Evolutionary conservation across 2,329 filamentous ascomycete species (phyloP).

Genomic region (Hawksworthiomyces lignivorus): DNA sequence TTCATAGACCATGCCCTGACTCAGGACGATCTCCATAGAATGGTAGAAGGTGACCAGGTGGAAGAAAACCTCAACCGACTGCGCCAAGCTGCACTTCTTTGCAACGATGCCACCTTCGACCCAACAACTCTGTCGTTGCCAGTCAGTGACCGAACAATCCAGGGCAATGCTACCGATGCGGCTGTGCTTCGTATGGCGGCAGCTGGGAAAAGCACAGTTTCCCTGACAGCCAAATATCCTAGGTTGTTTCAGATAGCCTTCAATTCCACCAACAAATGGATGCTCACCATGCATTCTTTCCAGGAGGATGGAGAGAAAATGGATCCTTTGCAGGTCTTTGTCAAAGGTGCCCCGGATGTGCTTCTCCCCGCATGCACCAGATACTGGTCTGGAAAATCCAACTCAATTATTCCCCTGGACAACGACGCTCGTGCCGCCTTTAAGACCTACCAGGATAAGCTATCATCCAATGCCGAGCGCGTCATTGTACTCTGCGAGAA

Average conservation of each 20-base stretch:
- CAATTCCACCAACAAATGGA: slow-evolving; percentile 44
- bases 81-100: slow-evolving; percentile 26
- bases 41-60: slow-evolving; percentile 10
- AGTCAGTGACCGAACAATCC: slow-evolving; percentile 25
- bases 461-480: slow-evolving; percentile 34
- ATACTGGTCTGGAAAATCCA: slow-evolving; percentile 24
- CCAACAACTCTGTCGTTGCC: slow-evolving; percentile 28
- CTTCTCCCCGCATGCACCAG: slow-evolving; percentile 29
- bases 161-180: slow-evolving; percentile 36
- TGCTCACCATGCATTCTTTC: slow-evolving; percentile 28
- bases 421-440: slow-evolving; percentile 22
- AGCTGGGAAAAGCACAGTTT: slow-evolving; percentile 10
- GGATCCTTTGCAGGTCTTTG: slow-evolving; percentile 39
- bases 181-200: slow-evolving; percentile 34
- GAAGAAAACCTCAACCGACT: slow-evolving; percentile 17
- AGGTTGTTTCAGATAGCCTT: slow-evolving; percentile 36
- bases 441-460: slow-evolving; percentile 29
- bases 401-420: not conserved
- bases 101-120: slow-evolving; percentile 37
- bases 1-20: slow-evolving; percentile 28
- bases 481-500: slow-evolving; percentile 20
- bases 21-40: slow-evolving; percentile 19
- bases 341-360: slow-evolving; percentile 49
- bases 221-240: slow-evolving; percentile 14
- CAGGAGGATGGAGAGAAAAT: no score